These are phyloP conservation scores for Exserohilum rostratum DNA, from an alignment of 2,329 filamentous ascomycete genomes.

Conservation along the genomic window DNA sequence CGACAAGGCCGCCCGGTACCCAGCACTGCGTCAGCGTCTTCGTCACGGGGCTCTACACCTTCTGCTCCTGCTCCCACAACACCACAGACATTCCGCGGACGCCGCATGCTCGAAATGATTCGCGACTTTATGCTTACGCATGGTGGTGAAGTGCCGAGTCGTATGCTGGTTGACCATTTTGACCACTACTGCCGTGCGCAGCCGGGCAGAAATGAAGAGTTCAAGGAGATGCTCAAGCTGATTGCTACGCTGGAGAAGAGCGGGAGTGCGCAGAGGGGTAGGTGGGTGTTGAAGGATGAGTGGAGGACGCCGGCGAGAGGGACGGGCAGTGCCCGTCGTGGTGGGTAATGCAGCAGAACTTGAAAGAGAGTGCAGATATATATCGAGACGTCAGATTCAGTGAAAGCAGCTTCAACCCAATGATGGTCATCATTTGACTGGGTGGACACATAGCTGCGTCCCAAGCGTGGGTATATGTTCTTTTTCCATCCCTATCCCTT, in stretches of 20 bases:
- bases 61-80: constrained; percentile 22
- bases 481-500: too few species aligned
- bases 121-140: constrained; percentile 78
- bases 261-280: constrained; percentile 55
- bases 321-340: not conserved
- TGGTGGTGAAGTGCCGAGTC: constrained; percentile 78
- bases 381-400: too few species aligned
- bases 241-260: constrained; percentile 74
- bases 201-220: constrained; percentile 71
- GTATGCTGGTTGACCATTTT: constrained; percentile 89
- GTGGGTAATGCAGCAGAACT: not conserved
- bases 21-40: constrained; percentile 15
- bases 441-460: too few species aligned
- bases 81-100: constrained; percentile 38
- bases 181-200: constrained; percentile 75
- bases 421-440: too few species aligned
- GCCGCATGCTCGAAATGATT: constrained; percentile 63
- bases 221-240: constrained; percentile 77
- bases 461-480: too few species aligned
- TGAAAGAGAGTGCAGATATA: not conserved
- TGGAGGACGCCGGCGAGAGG: constrained; percentile 27
- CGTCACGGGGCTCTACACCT: constrained; percentile 39
- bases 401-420: too few species aligned
- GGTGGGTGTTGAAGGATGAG: constrained; percentile 66
- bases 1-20: constrained; percentile 46